Percentiles rank a stretch among this genome's conserved stretches.
Evolutionary conservation across 1,139 yeast genomes (phyloP).

Genomic region (Keqinozyma sinolaborantium): DNA sequence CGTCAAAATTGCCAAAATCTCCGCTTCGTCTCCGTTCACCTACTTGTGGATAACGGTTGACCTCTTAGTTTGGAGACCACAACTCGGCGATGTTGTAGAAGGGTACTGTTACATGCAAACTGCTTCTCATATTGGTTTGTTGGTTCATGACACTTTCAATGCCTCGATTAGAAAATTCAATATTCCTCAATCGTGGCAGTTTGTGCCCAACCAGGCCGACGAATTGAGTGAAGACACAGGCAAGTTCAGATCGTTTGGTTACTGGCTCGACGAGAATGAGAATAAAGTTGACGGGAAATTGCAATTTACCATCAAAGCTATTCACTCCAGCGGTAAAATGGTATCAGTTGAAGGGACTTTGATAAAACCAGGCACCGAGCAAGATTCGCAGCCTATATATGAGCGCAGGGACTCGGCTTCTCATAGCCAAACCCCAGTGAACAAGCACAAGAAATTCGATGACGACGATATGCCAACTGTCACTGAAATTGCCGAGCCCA

Average conservation of each 20-base stretch:
- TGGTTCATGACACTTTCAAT: conserved; percentile 90
- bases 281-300: conserved; percentile 77
- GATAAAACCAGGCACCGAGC: conserved; percentile 56
- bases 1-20: conserved; percentile 55
- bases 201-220: conserved; percentile 73
- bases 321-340: conserved; percentile 77
- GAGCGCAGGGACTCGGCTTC: conserved; percentile 23
- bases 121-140: conserved; percentile 89
- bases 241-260: conserved; percentile 61
- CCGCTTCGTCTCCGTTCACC: conserved; percentile 83
- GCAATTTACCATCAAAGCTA: conserved; percentile 64
- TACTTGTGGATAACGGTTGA: conserved; percentile 87
- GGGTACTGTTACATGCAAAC: conserved; percentile 91
- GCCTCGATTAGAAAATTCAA: conserved; percentile 84
- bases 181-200: conserved; percentile 81
- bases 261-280: conserved; percentile 80
- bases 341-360: conserved; percentile 85
- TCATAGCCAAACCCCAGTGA: conserved; percentile 2
- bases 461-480: conserved; percentile 22
- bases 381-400: conserved; percentile 51
- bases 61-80: conserved; percentile 84
- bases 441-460: conserved; percentile 40
- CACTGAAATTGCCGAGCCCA: conserved; percentile 15
- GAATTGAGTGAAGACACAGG: conserved; percentile 29
- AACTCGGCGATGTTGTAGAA: conserved; percentile 76